These are phyloP conservation scores for Helotiales sp. DNA, from an alignment of 2,329 filamentous ascomycete genomes.

Conservation along the genomic window DNA sequence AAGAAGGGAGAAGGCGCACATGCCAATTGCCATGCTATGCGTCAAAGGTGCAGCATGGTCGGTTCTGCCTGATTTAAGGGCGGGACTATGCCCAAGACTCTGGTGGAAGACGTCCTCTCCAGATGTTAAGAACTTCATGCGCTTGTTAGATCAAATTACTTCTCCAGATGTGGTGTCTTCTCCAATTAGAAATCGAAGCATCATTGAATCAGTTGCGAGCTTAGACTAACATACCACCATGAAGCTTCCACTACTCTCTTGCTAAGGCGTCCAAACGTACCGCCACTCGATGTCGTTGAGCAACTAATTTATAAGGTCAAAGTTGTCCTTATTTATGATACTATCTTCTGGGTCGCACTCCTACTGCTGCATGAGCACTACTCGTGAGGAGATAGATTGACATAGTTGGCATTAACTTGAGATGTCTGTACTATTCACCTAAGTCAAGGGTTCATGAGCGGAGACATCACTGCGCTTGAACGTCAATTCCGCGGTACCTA, in stretches of 20 bases:
- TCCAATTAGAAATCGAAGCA: neutral
- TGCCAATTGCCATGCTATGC: too few species aligned
- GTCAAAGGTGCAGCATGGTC: too few species aligned
- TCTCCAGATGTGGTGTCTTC: neutral
- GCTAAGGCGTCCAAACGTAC: neutral
- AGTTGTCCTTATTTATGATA: neutral
- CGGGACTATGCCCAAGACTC: too few species aligned
- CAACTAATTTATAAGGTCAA: neutral
- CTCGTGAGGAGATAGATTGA: slow-evolving; percentile 41
- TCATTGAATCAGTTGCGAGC: neutral
- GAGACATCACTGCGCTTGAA: slow-evolving; percentile 69
- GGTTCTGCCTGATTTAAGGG: too few species aligned
- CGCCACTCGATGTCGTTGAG: neutral
- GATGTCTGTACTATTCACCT: slow-evolving; percentile 40
- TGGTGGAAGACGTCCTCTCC: too few species aligned
- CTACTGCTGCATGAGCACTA: neutral
- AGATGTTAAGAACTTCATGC: too few species aligned
- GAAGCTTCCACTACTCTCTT: neutral
- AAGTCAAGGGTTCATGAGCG: slow-evolving; percentile 38
- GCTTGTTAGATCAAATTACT: too few species aligned
- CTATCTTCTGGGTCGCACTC: neutral
- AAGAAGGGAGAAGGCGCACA: neutral
- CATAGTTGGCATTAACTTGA: slow-evolving; percentile 41
- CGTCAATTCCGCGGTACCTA: slow-evolving; percentile 64
- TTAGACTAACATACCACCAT: neutral